Conservation (phyloP, 2,329 filamentous ascomycete genomes). For the Chaetothyriales sp. region DNA sequence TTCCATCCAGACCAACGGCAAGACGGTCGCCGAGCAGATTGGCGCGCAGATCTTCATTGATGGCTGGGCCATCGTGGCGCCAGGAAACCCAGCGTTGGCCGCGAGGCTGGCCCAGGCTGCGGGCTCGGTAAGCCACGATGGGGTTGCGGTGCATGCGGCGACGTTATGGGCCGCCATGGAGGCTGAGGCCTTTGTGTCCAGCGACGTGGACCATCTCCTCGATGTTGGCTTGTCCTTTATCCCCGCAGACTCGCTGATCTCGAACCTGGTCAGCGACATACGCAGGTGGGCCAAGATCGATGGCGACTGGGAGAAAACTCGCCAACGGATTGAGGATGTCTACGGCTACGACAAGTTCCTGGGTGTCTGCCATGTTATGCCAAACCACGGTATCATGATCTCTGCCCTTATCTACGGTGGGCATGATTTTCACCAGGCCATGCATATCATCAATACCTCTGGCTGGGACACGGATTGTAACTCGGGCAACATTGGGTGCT, state of each 20-base stretch:
- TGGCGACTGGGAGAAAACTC: constrained; percentile 1
- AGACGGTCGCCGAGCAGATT: constrained; percentile 25
- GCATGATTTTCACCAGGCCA: constrained; percentile 1
- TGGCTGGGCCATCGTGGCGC: constrained; percentile 23
- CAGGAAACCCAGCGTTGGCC: constrained; percentile 21
- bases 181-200: constrained; percentile 2
- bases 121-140: constrained; percentile 26
- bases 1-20: constrained; percentile 18
- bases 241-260: neutral
- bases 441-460: constrained; percentile 3
- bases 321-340: constrained; percentile 1
- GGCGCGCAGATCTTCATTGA: constrained; percentile 29
- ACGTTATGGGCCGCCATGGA: constrained; percentile 17
- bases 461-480: constrained; percentile 4
- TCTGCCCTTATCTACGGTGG: constrained; percentile 1
- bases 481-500: constrained; percentile 2
- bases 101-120: constrained; percentile 22
- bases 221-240: constrained; percentile 1
- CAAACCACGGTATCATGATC: constrained; percentile 4
- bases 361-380: constrained; percentile 3
- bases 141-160: constrained; percentile 25
- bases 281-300: constrained; percentile 1
- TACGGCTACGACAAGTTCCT: constrained; percentile 3
- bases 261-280: neutral
- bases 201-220: neutral